Base-by-base conservation (phyloP, 441 rosid genomes). In the Flueggea neowawraea region DNA sequence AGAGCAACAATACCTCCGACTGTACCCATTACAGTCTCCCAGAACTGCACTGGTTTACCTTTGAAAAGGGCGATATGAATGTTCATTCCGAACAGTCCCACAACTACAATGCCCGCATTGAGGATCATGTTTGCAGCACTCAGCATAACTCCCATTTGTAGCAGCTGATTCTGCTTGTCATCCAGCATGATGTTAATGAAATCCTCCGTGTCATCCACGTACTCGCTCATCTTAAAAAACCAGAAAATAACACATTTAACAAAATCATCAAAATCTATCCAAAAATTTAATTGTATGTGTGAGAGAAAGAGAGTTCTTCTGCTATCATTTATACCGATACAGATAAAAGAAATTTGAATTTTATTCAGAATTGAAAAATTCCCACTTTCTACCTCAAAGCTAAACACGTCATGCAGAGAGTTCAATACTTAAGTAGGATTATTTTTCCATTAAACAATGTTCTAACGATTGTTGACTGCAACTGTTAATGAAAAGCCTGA, bases 111-210 rank as follows among this genome's bases (percentile, higher is more conserved):
- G 2, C 79, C 84, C 8, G 75, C 78, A 55, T 72, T 80, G 10
- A 78, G 15, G n/a, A 83, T 72, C 75, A 83, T 62, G 69, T 64
- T 83, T 7, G 80, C 75, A 9, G 79, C 67, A 31, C 78, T 61
- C 11, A 83, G 77, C 83, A 78, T 61, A 63, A 83, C 85, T 54
- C 85, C 88, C 85, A 83, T 83, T 61, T 80, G 80, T 55, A 76
- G 71, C 53, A 81, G 67, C 61, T 78, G 81, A 53, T 81, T 78
- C 70, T 78, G 86, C 60, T 76, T 78, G 61, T 81, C 83, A 60
- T 81, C 83, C 75, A 81, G 56, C 83, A 78, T 81, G 36, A 81
- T 78, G 72, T 81, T 81, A 75, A 81, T 76, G 59, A 68, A 81
- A 57, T 81, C 86, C 55, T 81, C 85, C 0, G 83, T 78, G 79